These are phyloP conservation scores for Hyphodiscus sp. DNA, from an alignment of 2,329 filamentous ascomycete genomes.

Conservation along the genomic window DNA sequence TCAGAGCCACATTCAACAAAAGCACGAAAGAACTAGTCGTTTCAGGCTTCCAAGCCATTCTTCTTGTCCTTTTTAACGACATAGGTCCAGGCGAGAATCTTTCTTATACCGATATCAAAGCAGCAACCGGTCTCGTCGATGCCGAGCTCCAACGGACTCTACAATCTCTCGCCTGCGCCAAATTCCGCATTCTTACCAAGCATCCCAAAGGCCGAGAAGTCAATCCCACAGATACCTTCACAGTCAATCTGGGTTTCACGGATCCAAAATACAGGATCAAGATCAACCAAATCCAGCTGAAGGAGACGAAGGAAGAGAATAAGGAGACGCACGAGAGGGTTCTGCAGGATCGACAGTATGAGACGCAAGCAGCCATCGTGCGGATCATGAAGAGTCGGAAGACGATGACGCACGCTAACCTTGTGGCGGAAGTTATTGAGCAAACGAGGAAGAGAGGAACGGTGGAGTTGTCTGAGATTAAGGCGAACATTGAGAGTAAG, in stretches of 20 bases:
- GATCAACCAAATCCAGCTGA: conserved; percentile 97
- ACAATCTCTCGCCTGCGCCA: conserved; percentile 90
- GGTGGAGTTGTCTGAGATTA: conserved; percentile 81
- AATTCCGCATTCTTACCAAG: conserved; percentile 77
- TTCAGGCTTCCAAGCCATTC: conserved; percentile 85
- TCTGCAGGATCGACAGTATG: conserved; percentile 82
- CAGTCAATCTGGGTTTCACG: conserved; percentile 68
- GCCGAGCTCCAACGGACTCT: conserved; percentile 81
- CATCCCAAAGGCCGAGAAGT: conserved; percentile 81
- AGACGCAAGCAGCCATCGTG: conserved; percentile 95
- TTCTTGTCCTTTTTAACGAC: conserved; percentile 85
- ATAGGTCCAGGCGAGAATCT: conserved; percentile 55
- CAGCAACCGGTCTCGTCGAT: conserved; percentile 67
- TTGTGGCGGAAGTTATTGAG: conserved; percentile 88
- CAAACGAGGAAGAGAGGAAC: conserved; percentile 82
- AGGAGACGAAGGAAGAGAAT: conserved; percentile 93
- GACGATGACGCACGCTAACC: conserved; percentile 74
- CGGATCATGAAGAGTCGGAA: conserved; percentile 95
- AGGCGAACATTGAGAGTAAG: conserved; percentile 92
- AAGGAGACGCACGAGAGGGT: conserved; percentile 89
- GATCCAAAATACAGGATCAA: conserved; percentile 88
- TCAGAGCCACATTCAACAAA: conserved; percentile 73
- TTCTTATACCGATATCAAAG: conserved; percentile 68
- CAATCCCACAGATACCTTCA: conserved; percentile 71
- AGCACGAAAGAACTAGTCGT: conserved; percentile 84